Evolutionary conservation across 495 filamentous ascomycete genomes (phyloP).

Genomic region (Trichoderma virens): DNA sequence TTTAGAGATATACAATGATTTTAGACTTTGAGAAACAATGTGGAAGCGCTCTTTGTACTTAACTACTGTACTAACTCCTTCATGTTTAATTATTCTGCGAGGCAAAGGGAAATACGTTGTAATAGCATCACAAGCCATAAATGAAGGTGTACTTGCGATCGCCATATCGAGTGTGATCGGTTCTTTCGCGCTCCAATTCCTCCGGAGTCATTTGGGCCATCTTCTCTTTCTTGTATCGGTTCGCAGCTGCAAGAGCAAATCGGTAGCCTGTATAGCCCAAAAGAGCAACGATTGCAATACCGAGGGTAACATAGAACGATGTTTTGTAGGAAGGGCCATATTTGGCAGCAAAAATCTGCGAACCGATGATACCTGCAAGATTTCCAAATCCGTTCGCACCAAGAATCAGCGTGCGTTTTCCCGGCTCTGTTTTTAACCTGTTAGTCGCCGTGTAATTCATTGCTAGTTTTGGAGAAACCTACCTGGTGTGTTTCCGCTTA

Average conservation of each 20-base stretch:
- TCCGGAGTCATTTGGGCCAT: conserved; percentile 9
- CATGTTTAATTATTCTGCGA: not conserved
- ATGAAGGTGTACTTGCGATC: conserved; percentile 14
- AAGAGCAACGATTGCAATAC: conserved; percentile 27
- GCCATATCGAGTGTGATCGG: conserved; percentile 11
- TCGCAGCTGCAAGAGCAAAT: conserved; percentile 16
- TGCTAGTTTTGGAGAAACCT: conserved; percentile 8
- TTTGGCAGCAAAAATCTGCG: conserved; percentile 32
- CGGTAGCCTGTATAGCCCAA: conserved; percentile 31
- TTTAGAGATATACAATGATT: not conserved
- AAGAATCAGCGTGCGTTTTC: conserved; percentile 45
- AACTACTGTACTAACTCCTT: not conserved
- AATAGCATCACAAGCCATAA: conserved; percentile 9
- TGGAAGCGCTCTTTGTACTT: not conserved
- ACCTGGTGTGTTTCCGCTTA: conserved; percentile 41
- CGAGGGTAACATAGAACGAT: conserved; percentile 35
- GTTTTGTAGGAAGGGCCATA: conserved; percentile 34
- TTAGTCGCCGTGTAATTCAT: not conserved
- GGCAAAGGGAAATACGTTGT: not conserved
- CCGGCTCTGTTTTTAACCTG: conserved; percentile 27
- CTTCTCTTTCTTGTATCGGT: conserved; percentile 16
- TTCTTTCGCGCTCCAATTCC: conserved; percentile 8
- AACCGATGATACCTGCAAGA: conserved; percentile 40
- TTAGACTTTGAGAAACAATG: not conserved
- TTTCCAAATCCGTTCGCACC: conserved; percentile 54